phyloP scores from a whole-genome alignment of 2,329 filamentous ascomycete species.

The Metarhizium robertsii region DNA sequence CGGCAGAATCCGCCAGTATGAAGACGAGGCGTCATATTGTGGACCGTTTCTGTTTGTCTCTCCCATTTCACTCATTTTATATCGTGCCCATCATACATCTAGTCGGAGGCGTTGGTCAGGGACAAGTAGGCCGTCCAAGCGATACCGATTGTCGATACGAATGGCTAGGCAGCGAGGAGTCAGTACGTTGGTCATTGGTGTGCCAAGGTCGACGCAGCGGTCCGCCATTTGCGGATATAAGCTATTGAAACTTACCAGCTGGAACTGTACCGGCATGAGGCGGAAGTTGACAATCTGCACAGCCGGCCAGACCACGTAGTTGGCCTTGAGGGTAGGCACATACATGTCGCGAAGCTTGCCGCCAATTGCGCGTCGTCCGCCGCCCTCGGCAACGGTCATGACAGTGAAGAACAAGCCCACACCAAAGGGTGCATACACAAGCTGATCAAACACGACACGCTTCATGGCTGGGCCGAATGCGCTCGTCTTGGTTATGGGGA shows the following conservation, averaged over 20 bases:
- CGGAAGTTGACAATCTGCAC: constrained; percentile 97
- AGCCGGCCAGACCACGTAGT: constrained; percentile 88
- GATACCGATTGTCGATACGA: constrained; percentile 91
- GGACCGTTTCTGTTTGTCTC: background rate
- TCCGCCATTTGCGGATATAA: background rate
- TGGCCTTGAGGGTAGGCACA: constrained; percentile 86
- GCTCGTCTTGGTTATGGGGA: constrained; percentile 73
- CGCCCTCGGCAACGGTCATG: constrained; percentile 94
- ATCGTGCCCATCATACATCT: constrained; percentile 22
- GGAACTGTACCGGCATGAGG: constrained; percentile 88
- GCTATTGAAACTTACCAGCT: constrained; percentile 54
- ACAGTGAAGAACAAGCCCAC: constrained; percentile 85
- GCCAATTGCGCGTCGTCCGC: constrained; percentile 66
- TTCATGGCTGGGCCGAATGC: constrained; percentile 74
- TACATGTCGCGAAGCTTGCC: constrained; percentile 93
- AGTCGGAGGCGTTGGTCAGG: constrained; percentile 78
- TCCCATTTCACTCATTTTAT: background rate
- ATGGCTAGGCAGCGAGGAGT: constrained; percentile 52
- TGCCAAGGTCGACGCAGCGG: no score
- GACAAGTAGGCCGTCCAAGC: constrained; percentile 97
- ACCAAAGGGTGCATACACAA: constrained; percentile 85
- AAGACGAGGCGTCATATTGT: background rate
- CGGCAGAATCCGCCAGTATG: no score
- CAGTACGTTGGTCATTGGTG: background rate
- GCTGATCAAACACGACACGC: constrained; percentile 83